Conservation (phyloP, 2,329 filamentous ascomycete genomes). For the Drechslerella coelobrocha region DNA sequence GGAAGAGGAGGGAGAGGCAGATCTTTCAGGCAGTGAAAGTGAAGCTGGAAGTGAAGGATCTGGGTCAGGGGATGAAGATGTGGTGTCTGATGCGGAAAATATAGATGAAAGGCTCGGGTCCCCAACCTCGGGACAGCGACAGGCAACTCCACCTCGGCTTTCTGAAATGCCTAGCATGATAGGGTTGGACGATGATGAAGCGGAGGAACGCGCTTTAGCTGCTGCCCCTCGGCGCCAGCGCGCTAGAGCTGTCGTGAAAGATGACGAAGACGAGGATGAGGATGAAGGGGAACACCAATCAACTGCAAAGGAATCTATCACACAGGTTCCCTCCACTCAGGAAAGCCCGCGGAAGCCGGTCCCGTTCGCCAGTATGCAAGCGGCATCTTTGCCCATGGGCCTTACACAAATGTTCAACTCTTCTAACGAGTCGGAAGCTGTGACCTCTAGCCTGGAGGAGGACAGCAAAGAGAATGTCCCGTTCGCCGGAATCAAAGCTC, state of each 20-base stretch:
- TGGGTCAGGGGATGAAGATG: slow-evolving; percentile 57
- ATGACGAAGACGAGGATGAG: slow-evolving; percentile 39
- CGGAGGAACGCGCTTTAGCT: slow-evolving; percentile 57
- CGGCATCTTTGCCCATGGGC: slow-evolving; percentile 19
- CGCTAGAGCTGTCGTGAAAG: slow-evolving; percentile 26
- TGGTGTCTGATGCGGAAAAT: slow-evolving; percentile 58
- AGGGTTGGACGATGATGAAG: slow-evolving; percentile 59
- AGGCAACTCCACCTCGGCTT: slow-evolving; percentile 29
- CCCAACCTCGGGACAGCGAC: slow-evolving; percentile 28
- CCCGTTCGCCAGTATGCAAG: slow-evolving; percentile 16
- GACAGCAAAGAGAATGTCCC: slow-evolving; percentile 12
- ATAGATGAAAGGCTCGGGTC: slow-evolving; percentile 53
- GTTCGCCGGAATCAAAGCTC: slow-evolving; percentile 17
- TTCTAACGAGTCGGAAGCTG: slow-evolving; percentile 55
- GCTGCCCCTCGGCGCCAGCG: slow-evolving; percentile 17
- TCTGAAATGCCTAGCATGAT: slow-evolving; percentile 54
- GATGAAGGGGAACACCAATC: slow-evolving; percentile 17
- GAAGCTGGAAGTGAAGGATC: slow-evolving; percentile 53
- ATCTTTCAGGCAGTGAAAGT: slow-evolving; percentile 49
- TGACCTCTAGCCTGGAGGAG: slow-evolving; percentile 13
- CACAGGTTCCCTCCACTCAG: slow-evolving; percentile 23
- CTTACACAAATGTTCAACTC: slow-evolving; percentile 44
- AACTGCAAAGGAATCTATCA: slow-evolving; percentile 13
- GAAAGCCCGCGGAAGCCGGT: slow-evolving; percentile 28
- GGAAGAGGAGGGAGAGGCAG: slow-evolving; percentile 57